phyloP scores from a whole-genome alignment of 805 yeast species.

The Kodamaea kaohsiungensis region DNA sequence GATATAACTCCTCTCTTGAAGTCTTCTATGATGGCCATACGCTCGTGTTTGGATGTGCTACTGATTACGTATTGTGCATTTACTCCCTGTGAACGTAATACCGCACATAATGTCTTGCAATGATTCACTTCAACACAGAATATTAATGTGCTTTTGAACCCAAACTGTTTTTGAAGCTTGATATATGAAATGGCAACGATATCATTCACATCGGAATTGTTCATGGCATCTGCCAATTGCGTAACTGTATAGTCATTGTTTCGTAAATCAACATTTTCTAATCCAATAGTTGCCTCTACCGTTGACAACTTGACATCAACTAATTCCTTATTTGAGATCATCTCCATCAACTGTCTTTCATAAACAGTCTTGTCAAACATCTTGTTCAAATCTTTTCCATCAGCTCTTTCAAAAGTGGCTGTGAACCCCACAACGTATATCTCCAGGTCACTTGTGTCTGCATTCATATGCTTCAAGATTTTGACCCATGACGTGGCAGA shows the following conservation, averaged over 20 bases:
- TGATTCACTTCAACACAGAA: slow-evolving; percentile 80
- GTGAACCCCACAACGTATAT: slow-evolving; percentile 79
- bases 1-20: slow-evolving; percentile 64
- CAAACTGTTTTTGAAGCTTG: slow-evolving; percentile 30
- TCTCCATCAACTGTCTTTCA: slow-evolving; percentile 61
- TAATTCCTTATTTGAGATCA: slow-evolving; percentile 70
- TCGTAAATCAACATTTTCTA: slow-evolving; percentile 30
- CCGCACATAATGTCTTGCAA: slow-evolving; percentile 51
- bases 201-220: slow-evolving; percentile 53
- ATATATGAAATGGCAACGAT: slow-evolving; percentile 57
- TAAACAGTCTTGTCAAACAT: slow-evolving; percentile 75
- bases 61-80: slow-evolving; percentile 75
- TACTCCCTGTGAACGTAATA: slow-evolving; percentile 60
- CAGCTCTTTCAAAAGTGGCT: slow-evolving; percentile 84
- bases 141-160: slow-evolving; percentile 63
- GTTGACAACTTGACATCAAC: slow-evolving; percentile 67
- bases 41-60: slow-evolving; percentile 50
- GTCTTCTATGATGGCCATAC: slow-evolving; percentile 53
- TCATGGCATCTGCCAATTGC: slow-evolving; percentile 55
- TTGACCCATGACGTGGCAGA: slow-evolving; percentile 67
- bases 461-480: slow-evolving; percentile 60
- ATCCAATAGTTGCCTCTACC: slow-evolving; percentile 50
- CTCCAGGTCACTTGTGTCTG: slow-evolving; percentile 38
- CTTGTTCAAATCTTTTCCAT: slow-evolving; percentile 55
- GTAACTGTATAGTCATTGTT: slow-evolving; percentile 56